phyloP scores from a whole-genome alignment of 768 basidiomycete genomes.

The Collybia sp. region DNA sequence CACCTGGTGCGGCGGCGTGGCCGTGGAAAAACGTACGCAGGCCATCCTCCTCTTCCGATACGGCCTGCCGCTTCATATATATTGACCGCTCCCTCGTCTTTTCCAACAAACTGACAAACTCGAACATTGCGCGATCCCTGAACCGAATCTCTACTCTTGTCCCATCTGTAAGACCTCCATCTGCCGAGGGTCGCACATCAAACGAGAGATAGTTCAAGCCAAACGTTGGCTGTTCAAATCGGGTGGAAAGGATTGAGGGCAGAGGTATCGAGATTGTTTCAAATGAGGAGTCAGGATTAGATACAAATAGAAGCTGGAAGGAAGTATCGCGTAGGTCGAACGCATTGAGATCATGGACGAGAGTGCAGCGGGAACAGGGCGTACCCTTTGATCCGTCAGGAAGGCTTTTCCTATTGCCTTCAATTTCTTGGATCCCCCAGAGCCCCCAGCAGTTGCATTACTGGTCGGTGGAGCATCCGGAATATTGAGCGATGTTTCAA shows the following conservation, averaged over 20 bases:
- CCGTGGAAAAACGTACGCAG: conserved; percentile 43
- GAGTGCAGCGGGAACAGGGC: conserved; percentile 15
- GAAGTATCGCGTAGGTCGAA: neutral
- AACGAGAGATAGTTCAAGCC: conserved; percentile 63
- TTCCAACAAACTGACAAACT: conserved; percentile 68
- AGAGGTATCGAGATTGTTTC: conserved; percentile 58
- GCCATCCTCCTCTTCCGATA: conserved; percentile 50
- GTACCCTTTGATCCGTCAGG: conserved; percentile 73
- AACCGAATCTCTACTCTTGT: conserved; percentile 66
- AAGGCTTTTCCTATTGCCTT: conserved; percentile 54
- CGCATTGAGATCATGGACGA: neutral
- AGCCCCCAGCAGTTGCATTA: conserved; percentile 39
- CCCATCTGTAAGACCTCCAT: conserved; percentile 62
- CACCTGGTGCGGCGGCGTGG: neutral
- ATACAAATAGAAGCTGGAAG: conserved; percentile 66
- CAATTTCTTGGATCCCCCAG: conserved; percentile 50
- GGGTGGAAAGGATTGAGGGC: conserved; percentile 58
- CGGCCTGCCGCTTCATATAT: conserved; percentile 63
- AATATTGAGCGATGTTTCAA: conserved; percentile 52
- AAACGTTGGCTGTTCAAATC: conserved; percentile 75
- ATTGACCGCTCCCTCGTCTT: conserved; percentile 74
- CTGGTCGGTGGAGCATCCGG: conserved; percentile 47
- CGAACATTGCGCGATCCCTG: conserved; percentile 63
- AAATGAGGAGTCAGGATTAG: conserved; percentile 27
- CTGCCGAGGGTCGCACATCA: conserved; percentile 60